A percentile compares a stretch with the other conserved stretches of the same genome.
These are phyloP conservation scores for Kitagawia praeruptora DNA, from an alignment of 129 eudicot species.

Conservation along the genomic window DNA sequence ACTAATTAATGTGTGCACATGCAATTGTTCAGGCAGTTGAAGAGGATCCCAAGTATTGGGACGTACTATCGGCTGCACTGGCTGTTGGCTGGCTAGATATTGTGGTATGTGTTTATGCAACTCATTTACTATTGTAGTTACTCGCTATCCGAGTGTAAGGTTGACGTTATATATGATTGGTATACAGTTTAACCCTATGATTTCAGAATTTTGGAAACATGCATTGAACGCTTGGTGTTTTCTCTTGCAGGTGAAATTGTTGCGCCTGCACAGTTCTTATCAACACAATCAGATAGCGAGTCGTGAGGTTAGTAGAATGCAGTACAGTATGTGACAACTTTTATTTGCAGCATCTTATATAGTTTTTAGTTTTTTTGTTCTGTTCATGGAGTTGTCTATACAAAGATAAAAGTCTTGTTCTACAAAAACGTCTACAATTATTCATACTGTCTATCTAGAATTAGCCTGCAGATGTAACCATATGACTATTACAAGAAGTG, in stretches of 20 bases:
- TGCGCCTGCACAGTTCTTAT: constrained; percentile 97
- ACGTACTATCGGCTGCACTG: constrained; percentile 77
- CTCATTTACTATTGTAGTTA: not conserved
- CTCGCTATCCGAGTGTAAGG: not conserved
- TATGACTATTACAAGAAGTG: not conserved
- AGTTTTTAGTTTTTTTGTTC: not conserved
- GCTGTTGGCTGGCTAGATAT: constrained; percentile 94
- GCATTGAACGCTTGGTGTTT: constrained; percentile 1
- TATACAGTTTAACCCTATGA: not conserved
- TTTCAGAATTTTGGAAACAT: not conserved
- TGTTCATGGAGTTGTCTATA: constrained; percentile 5
- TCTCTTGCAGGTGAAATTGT: constrained; percentile 62
- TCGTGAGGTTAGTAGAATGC: constrained; percentile 61
- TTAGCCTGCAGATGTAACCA: not conserved
- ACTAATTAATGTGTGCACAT: not conserved
- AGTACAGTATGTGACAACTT: not conserved
- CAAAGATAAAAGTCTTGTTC: not conserved
- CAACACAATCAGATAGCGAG: constrained; percentile 72
- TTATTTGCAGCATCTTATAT: not conserved
- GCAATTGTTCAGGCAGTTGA: constrained; percentile 54
- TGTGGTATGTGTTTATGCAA: constrained; percentile 46
- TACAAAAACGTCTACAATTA: not conserved
- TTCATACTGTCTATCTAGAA: not conserved
- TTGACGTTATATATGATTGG: not conserved
- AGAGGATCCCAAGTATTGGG: constrained; percentile 76